Evolutionary conservation across 148 eudicot species (phyloP).

Genomic region (Chenopodium berlandieri): DNA sequence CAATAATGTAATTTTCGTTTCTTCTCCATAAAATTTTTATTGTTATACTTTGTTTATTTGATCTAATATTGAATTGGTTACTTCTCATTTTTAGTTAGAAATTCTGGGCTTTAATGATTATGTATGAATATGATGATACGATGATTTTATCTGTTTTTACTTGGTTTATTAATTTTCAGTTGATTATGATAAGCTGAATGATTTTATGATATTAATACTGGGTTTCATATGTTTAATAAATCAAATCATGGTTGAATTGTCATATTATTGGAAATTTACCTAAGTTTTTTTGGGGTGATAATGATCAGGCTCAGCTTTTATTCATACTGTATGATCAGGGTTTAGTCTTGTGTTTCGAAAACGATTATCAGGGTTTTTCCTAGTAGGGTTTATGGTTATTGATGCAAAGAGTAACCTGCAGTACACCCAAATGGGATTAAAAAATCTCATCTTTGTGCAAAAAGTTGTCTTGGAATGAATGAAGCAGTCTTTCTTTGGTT

Average conservation of each 20-base stretch:
- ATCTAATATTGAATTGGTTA: conserved; percentile 20
- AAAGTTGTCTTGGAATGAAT: not conserved
- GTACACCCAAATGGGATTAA: no score
- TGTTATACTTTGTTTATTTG: conserved; percentile 17
- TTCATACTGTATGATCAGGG: not conserved
- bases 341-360: conserved; percentile 3
- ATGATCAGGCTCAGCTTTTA: not conserved
- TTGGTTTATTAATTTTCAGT: not conserved
- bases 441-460: not conserved
- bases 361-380: not conserved
- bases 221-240: not conserved
- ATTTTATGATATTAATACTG: not conserved
- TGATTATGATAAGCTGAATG: not conserved
- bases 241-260: not conserved
- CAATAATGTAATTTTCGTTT: conserved; percentile 51
- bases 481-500: not conserved
- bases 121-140: not conserved
- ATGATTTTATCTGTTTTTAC: not conserved
- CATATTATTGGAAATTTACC: not conserved
- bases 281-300: not conserved
- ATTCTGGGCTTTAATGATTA: not conserved
- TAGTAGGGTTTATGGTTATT: not conserved
- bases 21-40: conserved; percentile 3
- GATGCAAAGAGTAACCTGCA: not conserved
- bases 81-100: not conserved